Base-by-base conservation (phyloP, 2,329 filamentous ascomycete genomes). In the Metarhizium brunneum region DNA sequence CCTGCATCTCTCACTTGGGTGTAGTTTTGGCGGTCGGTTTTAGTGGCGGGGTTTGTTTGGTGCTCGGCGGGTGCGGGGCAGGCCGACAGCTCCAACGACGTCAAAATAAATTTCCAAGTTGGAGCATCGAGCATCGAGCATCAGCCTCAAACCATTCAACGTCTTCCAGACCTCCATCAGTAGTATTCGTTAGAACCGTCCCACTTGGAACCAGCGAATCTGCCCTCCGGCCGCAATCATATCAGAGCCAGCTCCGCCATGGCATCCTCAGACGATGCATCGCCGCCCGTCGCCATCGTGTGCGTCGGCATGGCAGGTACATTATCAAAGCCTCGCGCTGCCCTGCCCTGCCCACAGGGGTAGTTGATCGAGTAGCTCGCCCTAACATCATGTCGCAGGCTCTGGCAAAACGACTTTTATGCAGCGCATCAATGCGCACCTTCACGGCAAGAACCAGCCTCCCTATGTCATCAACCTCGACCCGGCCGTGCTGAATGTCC, bases 361-460 rank as follows among this genome's bases (percentile, higher is more conserved):
- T 20, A 20, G 20, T 20, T 20, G 20, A 20, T 20, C 20, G 20
- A 25, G 25, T 25, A 4, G 25, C 25, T 49, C 14, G 29, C 47
- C 25, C 51, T 2, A 18, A 13, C 51, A 25, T 56, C 42, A 52
- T 20, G n/a, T 20, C 52, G 50, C 62, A 88, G 87, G 94, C 64
- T 95, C 91, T 16, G 94, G 94, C 66, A 99, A 99, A 78, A 99
- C 94, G n/a, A 99, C 95, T 0, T 99, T 99, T 69, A 97, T 99
- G 92, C 92, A 97, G 70, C 85, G 94, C 66, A 94, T 99, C 66
- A 96, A 96, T 71, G 87, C 92, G 1, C 82, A 99, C 69, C 85
- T 99, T 3, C 92, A 97, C 68, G 81, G 81, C 5, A 82, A 92
- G 65, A 83, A 86, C 57, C 82, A 86, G 18, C 85, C 90, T 1